Evolutionary conservation across 2,329 filamentous ascomycete species (phyloP).

Genomic region (Xylaria arbuscula): DNA sequence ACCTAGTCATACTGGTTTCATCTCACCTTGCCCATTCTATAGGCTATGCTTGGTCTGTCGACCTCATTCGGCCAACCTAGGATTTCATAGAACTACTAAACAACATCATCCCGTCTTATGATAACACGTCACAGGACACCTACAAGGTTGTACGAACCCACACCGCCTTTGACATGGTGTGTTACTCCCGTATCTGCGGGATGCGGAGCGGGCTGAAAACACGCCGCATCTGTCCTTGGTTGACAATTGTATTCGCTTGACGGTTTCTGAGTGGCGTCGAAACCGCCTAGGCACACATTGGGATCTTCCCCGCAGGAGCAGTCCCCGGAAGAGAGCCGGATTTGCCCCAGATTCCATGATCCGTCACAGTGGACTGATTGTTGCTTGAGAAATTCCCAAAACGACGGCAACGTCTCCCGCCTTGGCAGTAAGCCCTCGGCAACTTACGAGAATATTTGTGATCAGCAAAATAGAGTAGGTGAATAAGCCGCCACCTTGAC

Average conservation of each 20-base stretch:
- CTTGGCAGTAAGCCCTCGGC: slow-evolving; percentile 22
- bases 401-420: slow-evolving; percentile 14
- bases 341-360: slow-evolving; percentile 18
- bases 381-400: background rate
- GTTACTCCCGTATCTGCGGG: slow-evolving; percentile 17
- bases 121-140: background rate
- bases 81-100: background rate
- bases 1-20: background rate
- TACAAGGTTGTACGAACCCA: slow-evolving; percentile 9
- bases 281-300: slow-evolving; percentile 15
- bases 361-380: background rate
- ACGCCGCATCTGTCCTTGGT: slow-evolving; percentile 15
- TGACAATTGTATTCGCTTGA: background rate
- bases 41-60: background rate
- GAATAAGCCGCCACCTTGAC: slow-evolving; percentile 29
- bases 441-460: slow-evolving; percentile 19
- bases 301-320: slow-evolving; percentile 4
- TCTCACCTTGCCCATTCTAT: background rate
- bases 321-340: background rate
- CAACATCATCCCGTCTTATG: slow-evolving; percentile 18
- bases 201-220: slow-evolving; percentile 15
- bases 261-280: slow-evolving; percentile 29
- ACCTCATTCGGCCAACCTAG: background rate
- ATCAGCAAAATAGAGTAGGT: slow-evolving; percentile 21
- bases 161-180: slow-evolving; percentile 25